phyloP scores from a whole-genome alignment of 1,284 basidiomycete genomes.

The Heterobasidion parviporum region DNA sequence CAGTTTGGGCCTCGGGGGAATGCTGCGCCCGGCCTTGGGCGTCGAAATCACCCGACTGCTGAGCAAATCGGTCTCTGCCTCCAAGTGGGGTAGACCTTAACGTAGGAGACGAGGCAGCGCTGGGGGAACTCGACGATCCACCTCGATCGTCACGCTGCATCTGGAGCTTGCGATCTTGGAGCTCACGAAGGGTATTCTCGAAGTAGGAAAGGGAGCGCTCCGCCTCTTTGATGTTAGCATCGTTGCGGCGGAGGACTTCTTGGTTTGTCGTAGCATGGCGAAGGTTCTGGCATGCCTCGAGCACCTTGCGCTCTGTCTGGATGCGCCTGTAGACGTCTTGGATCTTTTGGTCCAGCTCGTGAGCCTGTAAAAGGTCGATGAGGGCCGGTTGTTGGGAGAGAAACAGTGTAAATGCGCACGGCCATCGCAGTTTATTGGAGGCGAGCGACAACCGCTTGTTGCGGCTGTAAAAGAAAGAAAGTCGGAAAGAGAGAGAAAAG shows the following conservation, averaged over 20 bases:
- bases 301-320: constrained; percentile 86
- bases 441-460: constrained; percentile 1
- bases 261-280: constrained; percentile 80
- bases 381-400: background rate
- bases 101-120: constrained; percentile 18
- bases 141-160: constrained; percentile 29
- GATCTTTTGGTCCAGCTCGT: constrained; percentile 84
- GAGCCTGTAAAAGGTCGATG: constrained; percentile 20
- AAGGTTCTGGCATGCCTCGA: constrained; percentile 78
- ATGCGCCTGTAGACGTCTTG: constrained; percentile 87
- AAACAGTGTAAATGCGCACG: constrained; percentile 11
- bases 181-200: constrained; percentile 77
- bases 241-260: constrained; percentile 76
- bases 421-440: constrained; percentile 9
- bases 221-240: constrained; percentile 84
- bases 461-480: background rate
- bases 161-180: constrained; percentile 70
- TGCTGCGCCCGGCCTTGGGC: constrained; percentile 22
- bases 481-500: constrained; percentile 5
- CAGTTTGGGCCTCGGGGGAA: constrained; percentile 32
- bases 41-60: constrained; percentile 34
- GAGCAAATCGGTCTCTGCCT: constrained; percentile 24
- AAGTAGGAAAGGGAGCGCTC: constrained; percentile 84
- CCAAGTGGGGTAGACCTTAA: constrained; percentile 15
- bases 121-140: constrained; percentile 37